Evolutionary conservation across 169 alveolate genomes (phyloP).

Genomic region (Eimeria brunetti): DNA sequence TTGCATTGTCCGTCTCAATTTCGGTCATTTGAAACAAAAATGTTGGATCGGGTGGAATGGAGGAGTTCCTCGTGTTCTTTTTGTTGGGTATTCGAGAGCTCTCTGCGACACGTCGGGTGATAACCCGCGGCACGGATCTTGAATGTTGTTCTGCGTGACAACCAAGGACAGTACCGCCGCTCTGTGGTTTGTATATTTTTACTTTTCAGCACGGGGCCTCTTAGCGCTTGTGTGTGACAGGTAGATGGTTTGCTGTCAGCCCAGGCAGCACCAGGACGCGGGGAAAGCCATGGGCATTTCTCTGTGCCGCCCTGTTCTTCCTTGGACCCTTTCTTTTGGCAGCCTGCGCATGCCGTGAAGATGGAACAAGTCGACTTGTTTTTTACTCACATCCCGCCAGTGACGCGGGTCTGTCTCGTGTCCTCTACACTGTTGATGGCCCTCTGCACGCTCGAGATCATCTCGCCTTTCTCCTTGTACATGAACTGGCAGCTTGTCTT

Average conservation of each 20-base stretch:
- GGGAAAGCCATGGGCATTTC: constrained; percentile 37
- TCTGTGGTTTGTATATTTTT: background rate
- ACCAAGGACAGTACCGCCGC: background rate
- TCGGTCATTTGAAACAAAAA: background rate
- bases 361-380: constrained; percentile 78
- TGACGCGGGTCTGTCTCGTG: constrained; percentile 79
- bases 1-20: background rate
- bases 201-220: background rate
- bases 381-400: constrained; percentile 81
- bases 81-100: background rate
- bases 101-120: background rate
- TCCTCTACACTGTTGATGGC: constrained; percentile 82
- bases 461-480: constrained; percentile 84
- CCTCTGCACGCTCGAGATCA: constrained; percentile 83
- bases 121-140: background rate
- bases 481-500: constrained; percentile 81
- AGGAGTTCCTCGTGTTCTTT: background rate
- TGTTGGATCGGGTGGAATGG: background rate
- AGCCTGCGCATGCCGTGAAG: constrained; percentile 13
- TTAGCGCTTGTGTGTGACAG: constrained; percentile 2
- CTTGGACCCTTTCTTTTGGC: background rate
- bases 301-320: constrained; percentile 16
- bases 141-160: constrained; percentile 21
- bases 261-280: constrained; percentile 20
- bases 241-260: constrained; percentile 46